Conservation (phyloP, 2,329 filamentous ascomycete genomes). For the Hypoxylon sp. region DNA sequence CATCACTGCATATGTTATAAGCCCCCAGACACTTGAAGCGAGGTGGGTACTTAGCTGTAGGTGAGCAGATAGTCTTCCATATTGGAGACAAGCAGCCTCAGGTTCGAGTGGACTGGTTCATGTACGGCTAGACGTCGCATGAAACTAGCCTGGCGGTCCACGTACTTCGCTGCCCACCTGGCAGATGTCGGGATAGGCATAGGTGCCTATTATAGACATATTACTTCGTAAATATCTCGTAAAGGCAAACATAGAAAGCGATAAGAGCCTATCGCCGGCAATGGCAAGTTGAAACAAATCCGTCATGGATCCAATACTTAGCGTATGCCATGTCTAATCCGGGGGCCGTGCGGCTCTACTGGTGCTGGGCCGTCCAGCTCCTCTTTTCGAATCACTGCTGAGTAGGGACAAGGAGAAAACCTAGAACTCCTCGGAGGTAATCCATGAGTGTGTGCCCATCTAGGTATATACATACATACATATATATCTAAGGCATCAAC, state of each 20-base stretch:
- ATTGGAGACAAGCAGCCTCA: slow-evolving; percentile 12
- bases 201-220: too few relatives aligned
- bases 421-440: neutral
- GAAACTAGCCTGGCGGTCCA: too few relatives aligned
- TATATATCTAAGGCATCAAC: neutral
- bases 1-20: slow-evolving; percentile 6
- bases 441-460: neutral
- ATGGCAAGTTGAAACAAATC: slow-evolving; percentile 7
- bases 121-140: slow-evolving; percentile 21
- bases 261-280: slow-evolving; percentile 1
- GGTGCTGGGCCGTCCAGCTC: neutral
- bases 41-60: slow-evolving; percentile 7
- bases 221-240: neutral
- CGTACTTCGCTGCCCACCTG: too few relatives aligned
- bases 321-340: slow-evolving; percentile 17
- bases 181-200: too few relatives aligned
- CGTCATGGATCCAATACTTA: slow-evolving; percentile 12
- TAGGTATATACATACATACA: neutral
- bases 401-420: neutral
- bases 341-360: slow-evolving; percentile 11
- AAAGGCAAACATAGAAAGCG: neutral
- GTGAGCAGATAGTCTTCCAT: slow-evolving; percentile 1
- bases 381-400: neutral
- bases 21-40: slow-evolving; percentile 3
- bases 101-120: slow-evolving; percentile 12